Base-by-base conservation (phyloP, 164 flowering plant species). In the Euptelea pleiosperma region DNA sequence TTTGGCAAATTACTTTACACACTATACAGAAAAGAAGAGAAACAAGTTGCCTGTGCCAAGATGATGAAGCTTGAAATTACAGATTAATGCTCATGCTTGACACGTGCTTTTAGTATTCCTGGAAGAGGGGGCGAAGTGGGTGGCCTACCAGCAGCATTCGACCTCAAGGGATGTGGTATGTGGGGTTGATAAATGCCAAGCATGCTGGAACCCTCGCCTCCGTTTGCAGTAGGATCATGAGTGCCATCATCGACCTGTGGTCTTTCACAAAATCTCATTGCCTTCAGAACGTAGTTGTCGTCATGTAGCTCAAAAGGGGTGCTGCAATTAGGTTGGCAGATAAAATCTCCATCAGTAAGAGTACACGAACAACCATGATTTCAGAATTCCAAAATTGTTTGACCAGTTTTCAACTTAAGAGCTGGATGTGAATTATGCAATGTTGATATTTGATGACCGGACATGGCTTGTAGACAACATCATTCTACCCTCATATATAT, bases 261-360 rank as follows among this genome's bases (percentile, higher is more conserved):
- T 62, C 72, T 75, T 33, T 75, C 83, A 62, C 82, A 74, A 48
- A 83, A 73, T 42, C 82, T 77, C 98, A 92, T 89, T 12, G 96
- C 85, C 80, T 92, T 92, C 67, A 92, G 82, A 53, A 92, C 96
- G 43, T 84, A 89, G 57, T 89, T 89, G 68, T 92, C 98, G 57
- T 92, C 97, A 60, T 92, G 97, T 42, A 92, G 81, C 80, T 92
- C 96, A 78, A 92, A 92, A 2, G 98, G 97, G 15, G 98, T 87
- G 76, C 98, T 92, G 89, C 74, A 74, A 59, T 46, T n/a, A 21
- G 12, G 22, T 18, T 39, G 6, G 3, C 50, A 40, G 28, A 54
- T 35, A 30, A 57, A 41, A 18, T 18, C 39, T 10, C 33, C 10
- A 22, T 64, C 15, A 56, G 42, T 8, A 40, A 16, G 7, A 8